Evolutionary conservation across 228 moss, liverwort and hornwort genomes (phyloP).

Genomic region (Sphagnum fallax): DNA sequence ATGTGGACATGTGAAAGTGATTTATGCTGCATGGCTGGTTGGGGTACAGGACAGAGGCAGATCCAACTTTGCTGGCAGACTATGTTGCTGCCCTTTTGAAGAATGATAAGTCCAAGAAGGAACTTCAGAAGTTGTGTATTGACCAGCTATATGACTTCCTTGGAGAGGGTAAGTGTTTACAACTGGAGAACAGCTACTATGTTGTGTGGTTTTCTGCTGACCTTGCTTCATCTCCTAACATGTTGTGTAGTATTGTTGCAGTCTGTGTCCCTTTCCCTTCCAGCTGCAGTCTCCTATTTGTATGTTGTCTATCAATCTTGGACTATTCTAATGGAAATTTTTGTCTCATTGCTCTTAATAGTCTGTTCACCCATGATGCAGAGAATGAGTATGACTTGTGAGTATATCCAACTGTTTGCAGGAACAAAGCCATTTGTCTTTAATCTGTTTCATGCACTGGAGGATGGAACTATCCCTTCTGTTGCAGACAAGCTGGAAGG

Average conservation of each 20-base stretch:
- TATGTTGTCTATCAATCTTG: no score
- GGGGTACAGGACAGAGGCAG: constrained; percentile 81
- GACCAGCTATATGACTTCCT: constrained; percentile 94
- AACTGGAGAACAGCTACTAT: no score
- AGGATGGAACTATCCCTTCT: constrained; percentile 83
- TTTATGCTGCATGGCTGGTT: background rate
- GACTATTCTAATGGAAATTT: no score
- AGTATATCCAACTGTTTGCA: constrained; percentile 12
- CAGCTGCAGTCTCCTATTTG: background rate
- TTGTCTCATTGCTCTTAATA: no score
- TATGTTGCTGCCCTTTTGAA: constrained; percentile 90
- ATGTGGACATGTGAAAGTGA: constrained; percentile 9
- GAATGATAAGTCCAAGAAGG: constrained; percentile 94
- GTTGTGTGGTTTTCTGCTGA: no score
- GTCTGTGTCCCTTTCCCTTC: background rate
- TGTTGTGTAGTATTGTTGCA: no score
- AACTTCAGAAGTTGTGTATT: constrained; percentile 77
- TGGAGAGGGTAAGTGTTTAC: constrained; percentile 69
- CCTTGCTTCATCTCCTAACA: no score
- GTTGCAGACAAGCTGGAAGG: constrained; percentile 84
- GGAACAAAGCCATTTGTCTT: constrained; percentile 83
- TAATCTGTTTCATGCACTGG: constrained; percentile 90
- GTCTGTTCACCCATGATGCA: no score
- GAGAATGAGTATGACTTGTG: no score
- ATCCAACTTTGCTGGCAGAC: constrained; percentile 86